These are phyloP conservation scores for Exserohilum rostratum DNA, from an alignment of 2,329 filamentous ascomycete genomes.

Conservation along the genomic window DNA sequence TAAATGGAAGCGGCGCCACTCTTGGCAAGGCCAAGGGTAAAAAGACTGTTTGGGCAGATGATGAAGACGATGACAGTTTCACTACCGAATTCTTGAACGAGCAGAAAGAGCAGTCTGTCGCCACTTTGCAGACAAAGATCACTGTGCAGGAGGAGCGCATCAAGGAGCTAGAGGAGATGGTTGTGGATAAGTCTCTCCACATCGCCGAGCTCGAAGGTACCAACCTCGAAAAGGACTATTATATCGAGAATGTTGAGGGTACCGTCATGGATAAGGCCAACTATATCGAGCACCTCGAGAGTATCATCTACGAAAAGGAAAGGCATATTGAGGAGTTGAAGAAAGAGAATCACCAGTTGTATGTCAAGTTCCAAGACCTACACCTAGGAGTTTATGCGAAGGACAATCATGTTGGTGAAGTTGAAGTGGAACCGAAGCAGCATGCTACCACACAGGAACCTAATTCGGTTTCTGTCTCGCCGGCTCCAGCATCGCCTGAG, in stretches of 20 bases:
- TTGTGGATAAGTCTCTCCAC: slow-evolving; percentile 11
- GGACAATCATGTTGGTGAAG: slow-evolving; percentile 14
- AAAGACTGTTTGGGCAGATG: slow-evolving; percentile 25
- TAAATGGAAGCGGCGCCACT: not conserved
- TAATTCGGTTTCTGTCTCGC: slow-evolving; percentile 1
- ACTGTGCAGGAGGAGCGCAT: slow-evolving; percentile 13
- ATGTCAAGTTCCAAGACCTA: slow-evolving; percentile 20
- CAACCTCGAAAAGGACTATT: slow-evolving; percentile 6
- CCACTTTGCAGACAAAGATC: slow-evolving; percentile 2
- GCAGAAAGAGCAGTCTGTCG: not conserved
- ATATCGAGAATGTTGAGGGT: slow-evolving; percentile 7
- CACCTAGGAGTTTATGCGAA: slow-evolving; percentile 23
- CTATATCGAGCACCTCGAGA: no score
- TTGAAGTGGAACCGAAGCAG: slow-evolving; percentile 20
- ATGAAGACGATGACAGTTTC: slow-evolving; percentile 27
- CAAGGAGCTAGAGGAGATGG: slow-evolving; percentile 16
- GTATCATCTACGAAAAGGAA: not conserved
- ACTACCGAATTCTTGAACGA: slow-evolving; percentile 5
- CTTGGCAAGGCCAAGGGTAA: not conserved
- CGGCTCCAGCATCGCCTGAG: not conserved
- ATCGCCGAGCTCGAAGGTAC: slow-evolving; percentile 18
- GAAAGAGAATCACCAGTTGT: slow-evolving; percentile 8
- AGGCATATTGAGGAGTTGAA: slow-evolving; percentile 8
- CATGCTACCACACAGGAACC: slow-evolving; percentile 11
- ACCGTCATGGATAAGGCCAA: no score